Evolutionary conservation across 257 asterid species (phyloP).

Genomic region (Ligustrum vulgare): DNA sequence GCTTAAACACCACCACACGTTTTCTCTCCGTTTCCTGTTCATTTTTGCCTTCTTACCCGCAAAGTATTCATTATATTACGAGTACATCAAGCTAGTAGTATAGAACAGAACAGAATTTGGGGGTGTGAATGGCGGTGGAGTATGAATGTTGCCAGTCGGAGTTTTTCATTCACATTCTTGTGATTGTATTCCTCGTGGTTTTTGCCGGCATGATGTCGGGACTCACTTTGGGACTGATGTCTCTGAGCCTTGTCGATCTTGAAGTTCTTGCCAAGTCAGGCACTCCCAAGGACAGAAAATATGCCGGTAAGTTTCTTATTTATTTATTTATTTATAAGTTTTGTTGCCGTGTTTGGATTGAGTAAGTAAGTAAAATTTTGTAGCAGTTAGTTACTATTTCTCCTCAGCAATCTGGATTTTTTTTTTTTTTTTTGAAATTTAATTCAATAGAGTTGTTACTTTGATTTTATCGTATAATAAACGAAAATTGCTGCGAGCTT

Average conservation of each 20-base stretch:
- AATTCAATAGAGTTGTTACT: neutral
- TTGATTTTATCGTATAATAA: neutral
- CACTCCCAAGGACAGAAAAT: conserved; percentile 58
- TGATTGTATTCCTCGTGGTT: conserved; percentile 58
- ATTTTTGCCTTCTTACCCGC: neutral
- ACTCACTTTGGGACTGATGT: conserved; percentile 95
- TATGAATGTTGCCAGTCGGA: conserved; percentile 62
- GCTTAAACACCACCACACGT: conserved; percentile 17
- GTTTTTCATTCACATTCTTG: conserved; percentile 66
- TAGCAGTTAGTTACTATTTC: neutral
- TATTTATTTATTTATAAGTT: neutral
- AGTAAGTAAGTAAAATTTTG: neutral
- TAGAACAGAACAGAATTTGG: neutral
- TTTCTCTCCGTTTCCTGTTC: conserved; percentile 22
- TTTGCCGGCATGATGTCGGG: conserved; percentile 98
- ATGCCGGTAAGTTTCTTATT: conserved; percentile 57
- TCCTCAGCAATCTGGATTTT: neutral
- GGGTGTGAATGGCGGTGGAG: conserved; percentile 78
- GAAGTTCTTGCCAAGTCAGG: conserved; percentile 94
- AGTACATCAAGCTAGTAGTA: neutral
- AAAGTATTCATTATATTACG: neutral
- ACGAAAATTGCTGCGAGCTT: neutral
- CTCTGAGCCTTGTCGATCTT: conserved; percentile 95
- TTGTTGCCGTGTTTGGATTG: neutral
- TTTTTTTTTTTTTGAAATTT: neutral